Evolutionary conservation across 805 yeast genomes (phyloP).

Genomic region (Zygotorulaspora florentina): DNA sequence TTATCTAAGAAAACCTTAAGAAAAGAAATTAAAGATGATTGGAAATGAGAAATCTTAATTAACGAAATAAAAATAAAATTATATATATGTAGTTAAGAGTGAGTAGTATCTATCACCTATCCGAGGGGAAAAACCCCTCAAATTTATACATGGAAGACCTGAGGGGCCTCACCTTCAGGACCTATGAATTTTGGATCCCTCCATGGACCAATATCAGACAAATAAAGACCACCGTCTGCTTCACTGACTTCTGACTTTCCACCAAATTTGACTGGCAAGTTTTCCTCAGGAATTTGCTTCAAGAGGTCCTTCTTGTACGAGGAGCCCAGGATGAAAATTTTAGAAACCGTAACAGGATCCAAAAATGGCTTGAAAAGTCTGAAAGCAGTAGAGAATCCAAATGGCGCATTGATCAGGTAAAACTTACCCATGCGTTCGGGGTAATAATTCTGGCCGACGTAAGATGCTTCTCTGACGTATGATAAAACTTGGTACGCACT

Average conservation of each 20-base stretch:
- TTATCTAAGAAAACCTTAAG: background rate
- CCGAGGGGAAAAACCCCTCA: background rate
- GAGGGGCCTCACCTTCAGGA: constrained; percentile 93
- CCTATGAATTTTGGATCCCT: constrained; percentile 84
- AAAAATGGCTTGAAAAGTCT: constrained; percentile 85
- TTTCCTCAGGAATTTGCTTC: constrained; percentile 90
- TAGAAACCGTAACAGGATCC: constrained; percentile 96
- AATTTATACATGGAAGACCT: constrained; percentile 35
- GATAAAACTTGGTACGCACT: constrained; percentile 80
- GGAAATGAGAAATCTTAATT: background rate
- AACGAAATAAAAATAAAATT: background rate
- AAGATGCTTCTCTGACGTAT: constrained; percentile 89
- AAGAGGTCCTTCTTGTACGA: constrained; percentile 76
- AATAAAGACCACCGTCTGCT: constrained; percentile 72
- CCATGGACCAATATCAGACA: constrained; percentile 97
- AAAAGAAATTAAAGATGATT: background rate
- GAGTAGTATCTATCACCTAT: background rate
- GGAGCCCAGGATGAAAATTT: constrained; percentile 82
- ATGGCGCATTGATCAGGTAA: constrained; percentile 93
- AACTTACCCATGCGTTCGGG: constrained; percentile 99
- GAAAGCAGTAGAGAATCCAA: constrained; percentile 94
- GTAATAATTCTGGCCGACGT: constrained; percentile 93
- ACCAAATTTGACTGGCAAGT: constrained; percentile 88
- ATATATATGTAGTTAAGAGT: background rate
- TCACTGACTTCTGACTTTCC: constrained; percentile 67